Evolutionary conservation across 768 basidiomycete species (phyloP).

Genomic region (Tricholoma sp.): DNA sequence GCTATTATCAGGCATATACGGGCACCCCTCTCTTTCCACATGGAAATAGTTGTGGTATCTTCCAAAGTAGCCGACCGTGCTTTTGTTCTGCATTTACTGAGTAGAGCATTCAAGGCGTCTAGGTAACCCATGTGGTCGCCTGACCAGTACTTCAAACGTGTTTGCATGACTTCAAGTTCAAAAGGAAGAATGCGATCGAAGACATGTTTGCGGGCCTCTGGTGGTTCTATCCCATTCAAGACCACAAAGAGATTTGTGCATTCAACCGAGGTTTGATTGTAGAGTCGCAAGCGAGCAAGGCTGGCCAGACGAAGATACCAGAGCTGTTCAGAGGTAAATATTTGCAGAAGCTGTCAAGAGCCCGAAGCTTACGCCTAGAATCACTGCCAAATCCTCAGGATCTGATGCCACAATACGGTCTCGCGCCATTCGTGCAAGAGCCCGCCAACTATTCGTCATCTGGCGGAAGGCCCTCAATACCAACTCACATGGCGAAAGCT

Average conservation of each 20-base stretch:
- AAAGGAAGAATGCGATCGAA: conserved; percentile 57
- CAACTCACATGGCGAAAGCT: conserved; percentile 13
- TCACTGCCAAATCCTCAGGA: conserved; percentile 58
- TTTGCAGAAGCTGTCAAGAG: not conserved
- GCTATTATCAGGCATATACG: conserved; percentile 75
- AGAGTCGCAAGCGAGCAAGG: conserved; percentile 75
- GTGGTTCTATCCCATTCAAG: conserved; percentile 53
- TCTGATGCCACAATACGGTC: conserved; percentile 68
- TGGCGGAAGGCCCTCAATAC: conserved; percentile 24
- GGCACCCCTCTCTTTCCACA: conserved; percentile 83
- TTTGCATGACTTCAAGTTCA: conserved; percentile 64
- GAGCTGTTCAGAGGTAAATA: conserved; percentile 38
- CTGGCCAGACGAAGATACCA: conserved; percentile 82
- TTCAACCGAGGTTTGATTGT: conserved; percentile 84
- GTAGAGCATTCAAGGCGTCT: conserved; percentile 61
- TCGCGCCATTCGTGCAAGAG: conserved; percentile 78
- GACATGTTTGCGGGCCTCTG: conserved; percentile 49
- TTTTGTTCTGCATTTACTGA: conserved; percentile 54
- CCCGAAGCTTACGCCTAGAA: conserved; percentile 64
- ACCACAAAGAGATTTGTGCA: conserved; percentile 75
- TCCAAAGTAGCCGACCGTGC: conserved; percentile 33
- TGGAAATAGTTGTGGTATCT: conserved; percentile 39
- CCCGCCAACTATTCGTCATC: conserved; percentile 89
- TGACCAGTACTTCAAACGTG: conserved; percentile 75
- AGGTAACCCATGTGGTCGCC: conserved; percentile 78